These are phyloP conservation scores for Alliaria petiolata DNA, from an alignment of 345 rosid genomes.

Conservation along the genomic window DNA sequence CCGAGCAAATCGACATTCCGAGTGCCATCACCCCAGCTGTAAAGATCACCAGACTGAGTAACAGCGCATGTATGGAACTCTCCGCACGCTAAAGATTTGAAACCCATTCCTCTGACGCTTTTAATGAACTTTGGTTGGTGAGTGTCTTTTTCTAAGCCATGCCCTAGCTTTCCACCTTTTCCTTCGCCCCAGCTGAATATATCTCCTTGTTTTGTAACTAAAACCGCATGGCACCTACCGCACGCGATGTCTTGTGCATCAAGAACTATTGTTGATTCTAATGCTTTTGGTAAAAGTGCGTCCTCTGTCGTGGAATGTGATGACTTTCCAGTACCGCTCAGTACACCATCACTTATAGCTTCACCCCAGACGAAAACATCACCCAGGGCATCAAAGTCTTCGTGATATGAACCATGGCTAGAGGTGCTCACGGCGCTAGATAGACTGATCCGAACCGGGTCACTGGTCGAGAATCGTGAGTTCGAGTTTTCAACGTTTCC, in stretches of 20 bases:
- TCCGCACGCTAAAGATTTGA: conserved; percentile 79
- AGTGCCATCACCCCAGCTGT: conserved; percentile 90
- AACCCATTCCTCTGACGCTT: conserved; percentile 52
- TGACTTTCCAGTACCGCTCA: conserved; percentile 48
- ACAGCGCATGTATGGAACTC: conserved; percentile 85
- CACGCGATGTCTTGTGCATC: conserved; percentile 76
- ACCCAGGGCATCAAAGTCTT: conserved; percentile 77
- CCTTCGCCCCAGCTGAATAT: conserved; percentile 94
- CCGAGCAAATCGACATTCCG: conserved; percentile 65
- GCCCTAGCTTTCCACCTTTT: conserved; percentile 86
- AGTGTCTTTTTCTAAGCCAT: conserved; percentile 56
- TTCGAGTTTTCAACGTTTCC: conserved; percentile 41
- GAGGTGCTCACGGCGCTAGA: conserved; percentile 84
- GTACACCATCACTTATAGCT: conserved; percentile 54
- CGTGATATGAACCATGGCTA: conserved; percentile 78
- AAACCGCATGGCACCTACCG: conserved; percentile 79
- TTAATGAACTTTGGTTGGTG: conserved; percentile 63
- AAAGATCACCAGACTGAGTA: conserved; percentile 75
- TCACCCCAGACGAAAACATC: conserved; percentile 96
- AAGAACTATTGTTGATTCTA: conserved; percentile 66
- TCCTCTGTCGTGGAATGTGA: conserved; percentile 38
- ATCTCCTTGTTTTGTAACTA: conserved; percentile 78
- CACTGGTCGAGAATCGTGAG: conserved; percentile 54
- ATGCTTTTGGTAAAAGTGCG: conserved; percentile 66
- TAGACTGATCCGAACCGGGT: conserved; percentile 63